Evolutionary conservation across 345 rosid genomes (phyloP), one percentile per base, ranked within the genome.

Genomic region (Salix suchowensis): DNA sequence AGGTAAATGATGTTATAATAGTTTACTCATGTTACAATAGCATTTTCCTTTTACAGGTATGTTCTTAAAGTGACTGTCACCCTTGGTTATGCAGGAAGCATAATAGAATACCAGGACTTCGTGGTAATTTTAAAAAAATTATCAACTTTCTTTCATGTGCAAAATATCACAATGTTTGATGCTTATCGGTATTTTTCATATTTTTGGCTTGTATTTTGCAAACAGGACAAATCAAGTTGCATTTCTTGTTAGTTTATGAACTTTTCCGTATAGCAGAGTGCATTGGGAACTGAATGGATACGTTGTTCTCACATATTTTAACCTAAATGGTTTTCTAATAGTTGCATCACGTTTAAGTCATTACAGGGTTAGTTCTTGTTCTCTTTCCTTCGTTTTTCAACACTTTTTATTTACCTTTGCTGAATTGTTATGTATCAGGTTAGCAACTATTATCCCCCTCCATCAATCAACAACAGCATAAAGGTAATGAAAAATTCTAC

Each of bases 21-120:
- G 67, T n/a, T 7, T 34, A 54, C 66, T 76, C 12, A 44, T 74
- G 40, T 70, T 48, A 62, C 50, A 46, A 23, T 61, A 46, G 42
- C 39, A 55, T 79, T 75, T 81, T 40, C 77, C 70, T 40, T 84
- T 70, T 83, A 65, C 74, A 96, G 98, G 90, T 96, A 96, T 88
- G 96, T 92, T 70, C 89, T 93, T 80, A 93, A 91, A 87, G 97
- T 96, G 79, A 93, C 99, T 65, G 82, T 96, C 28, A 88, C 85
- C 66, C 97, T 98, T 73, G 98, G 93, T 71, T 96, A 93, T 81
- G 92, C 87, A 78, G 98, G 98, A 80, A 96, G 95, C 86, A 89
- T 96, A 60, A 84, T 93, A 70, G 97, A 96, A 87, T 89, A 92
- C 79, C 98, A 93, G 76, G 99, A 96, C 78, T 90, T 96, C 82